These are phyloP conservation scores for Spergularia azorica DNA, from an alignment of 179 eudicot genomes.

Conservation along the genomic window DNA sequence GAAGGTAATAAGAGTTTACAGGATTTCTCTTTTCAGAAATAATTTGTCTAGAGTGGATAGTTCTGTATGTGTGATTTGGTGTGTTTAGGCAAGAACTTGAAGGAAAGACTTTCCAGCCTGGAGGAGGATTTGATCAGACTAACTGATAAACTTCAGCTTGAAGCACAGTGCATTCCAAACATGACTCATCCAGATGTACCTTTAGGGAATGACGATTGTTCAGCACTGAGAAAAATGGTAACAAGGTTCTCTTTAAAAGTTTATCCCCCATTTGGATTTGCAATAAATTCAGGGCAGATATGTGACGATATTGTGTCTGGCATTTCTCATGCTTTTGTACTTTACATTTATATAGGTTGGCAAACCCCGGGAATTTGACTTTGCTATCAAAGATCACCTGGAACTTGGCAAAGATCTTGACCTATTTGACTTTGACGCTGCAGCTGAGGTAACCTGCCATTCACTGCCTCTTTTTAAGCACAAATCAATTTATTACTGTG, in stretches of 20 bases:
- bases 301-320: neutral
- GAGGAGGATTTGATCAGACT: conserved; percentile 79
- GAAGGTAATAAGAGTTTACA: conserved; percentile 56
- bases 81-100: conserved; percentile 68
- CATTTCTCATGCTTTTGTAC: neutral
- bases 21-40: neutral
- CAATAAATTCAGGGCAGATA: neutral
- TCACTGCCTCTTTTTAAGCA: neutral
- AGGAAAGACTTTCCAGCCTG: conserved; percentile 67
- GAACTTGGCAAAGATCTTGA: conserved; percentile 90
- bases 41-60: neutral
- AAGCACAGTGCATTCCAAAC: conserved; percentile 86
- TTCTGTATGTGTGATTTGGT: conserved; percentile 7
- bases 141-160: conserved; percentile 85
- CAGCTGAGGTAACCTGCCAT: conserved; percentile 67
- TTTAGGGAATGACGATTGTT: conserved; percentile 76
- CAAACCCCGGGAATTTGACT: conserved; percentile 55
- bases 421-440: conserved; percentile 89
- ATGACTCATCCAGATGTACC: conserved; percentile 97
- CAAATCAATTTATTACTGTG: neutral
- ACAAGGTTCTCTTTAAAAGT: neutral
- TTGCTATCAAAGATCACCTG: conserved; percentile 75
- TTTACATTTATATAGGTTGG: conserved; percentile 57
- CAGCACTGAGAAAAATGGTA: conserved; percentile 71
- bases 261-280: neutral